Evolutionary conservation across 2,329 filamentous ascomycete species (phyloP), one percentile per base, ranked within the genome.

Genomic region (Venturia asperata): DNA sequence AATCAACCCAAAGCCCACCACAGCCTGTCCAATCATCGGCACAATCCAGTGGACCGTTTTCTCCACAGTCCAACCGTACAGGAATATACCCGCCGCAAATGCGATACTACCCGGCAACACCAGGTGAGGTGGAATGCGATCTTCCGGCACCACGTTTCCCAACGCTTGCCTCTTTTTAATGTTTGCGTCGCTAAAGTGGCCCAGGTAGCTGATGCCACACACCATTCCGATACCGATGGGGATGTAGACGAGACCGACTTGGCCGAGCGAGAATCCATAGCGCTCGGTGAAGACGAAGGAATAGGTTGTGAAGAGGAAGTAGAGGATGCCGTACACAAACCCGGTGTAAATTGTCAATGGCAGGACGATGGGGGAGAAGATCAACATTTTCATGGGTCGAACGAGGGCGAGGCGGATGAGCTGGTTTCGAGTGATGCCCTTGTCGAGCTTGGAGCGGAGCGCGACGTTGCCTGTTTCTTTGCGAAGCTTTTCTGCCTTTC

Each of bases 391-490:
- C 5, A 71, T 66, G 1, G 76, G 76, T 68, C 69, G 77, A 5
- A 75, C 63, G 41, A 77, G 80, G 62, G 79, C 78, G 24, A 78
- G 74, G 4, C 75, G 72, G 68, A 80, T 80, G 9, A 80, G 71
- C 43, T 76, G 72, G 3, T 69, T 71, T 5, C 73, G 70, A 0
- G 73, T 69, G 5, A 79, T 70, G 1, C 72, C 74, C 5, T 67
- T 71, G 61, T 77, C 76, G 27, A 79, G 71, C 64, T 74, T 77
- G 2, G 78, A 79, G 13, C 72, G 71, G 0, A 79, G 70, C 34
- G 73, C 72, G 1, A 62, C 66, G 66, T 86, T 85, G 15, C 82
- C 81, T 0, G 81, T 85, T 64, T 81, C 77, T 64, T 77, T 78
- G 6, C 77, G 77, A 1, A 86, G 77, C 2, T 75, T 73, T n/a